phyloP scores from a whole-genome alignment of 345 rosid genomes.

The Eucalyptus albens region DNA sequence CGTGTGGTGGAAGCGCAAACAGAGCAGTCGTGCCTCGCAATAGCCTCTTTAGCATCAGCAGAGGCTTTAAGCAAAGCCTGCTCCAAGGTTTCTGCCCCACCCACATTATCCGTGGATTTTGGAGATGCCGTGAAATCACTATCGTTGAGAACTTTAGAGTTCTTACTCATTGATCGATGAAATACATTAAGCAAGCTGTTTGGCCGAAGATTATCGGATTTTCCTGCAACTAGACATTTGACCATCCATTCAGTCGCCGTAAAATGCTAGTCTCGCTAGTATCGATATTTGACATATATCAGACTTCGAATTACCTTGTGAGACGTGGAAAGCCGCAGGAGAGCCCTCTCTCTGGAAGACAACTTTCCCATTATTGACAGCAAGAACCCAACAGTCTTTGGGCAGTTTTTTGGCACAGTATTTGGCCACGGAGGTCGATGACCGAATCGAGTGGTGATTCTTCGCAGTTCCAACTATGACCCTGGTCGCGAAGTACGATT shows the following conservation, averaged over 20 bases:
- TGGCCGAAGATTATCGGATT: constrained; percentile 16
- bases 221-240: constrained; percentile 21
- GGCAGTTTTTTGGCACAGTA: constrained; percentile 72
- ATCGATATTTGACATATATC: not conserved
- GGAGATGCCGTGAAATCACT: constrained; percentile 2
- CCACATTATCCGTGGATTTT: not conserved
- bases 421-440: constrained; percentile 67
- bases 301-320: constrained; percentile 23
- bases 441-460: constrained; percentile 35
- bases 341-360: constrained; percentile 53
- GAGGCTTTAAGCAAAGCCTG: constrained; percentile 36
- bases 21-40: constrained; percentile 28
- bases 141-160: constrained; percentile 30
- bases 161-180: constrained; percentile 39
- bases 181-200: constrained; percentile 40
- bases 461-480: constrained; percentile 57
- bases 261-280: not conserved
- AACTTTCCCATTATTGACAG: constrained; percentile 70
- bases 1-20: constrained; percentile 34
- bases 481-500: constrained; percentile 41
- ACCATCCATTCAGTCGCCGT: not conserved
- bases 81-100: constrained; percentile 16
- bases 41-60: constrained; percentile 9
- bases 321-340: constrained; percentile 4
- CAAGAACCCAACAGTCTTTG: constrained; percentile 43